Conservation (phyloP, 139 green algal species). For the Gonium pectorale region DNA sequence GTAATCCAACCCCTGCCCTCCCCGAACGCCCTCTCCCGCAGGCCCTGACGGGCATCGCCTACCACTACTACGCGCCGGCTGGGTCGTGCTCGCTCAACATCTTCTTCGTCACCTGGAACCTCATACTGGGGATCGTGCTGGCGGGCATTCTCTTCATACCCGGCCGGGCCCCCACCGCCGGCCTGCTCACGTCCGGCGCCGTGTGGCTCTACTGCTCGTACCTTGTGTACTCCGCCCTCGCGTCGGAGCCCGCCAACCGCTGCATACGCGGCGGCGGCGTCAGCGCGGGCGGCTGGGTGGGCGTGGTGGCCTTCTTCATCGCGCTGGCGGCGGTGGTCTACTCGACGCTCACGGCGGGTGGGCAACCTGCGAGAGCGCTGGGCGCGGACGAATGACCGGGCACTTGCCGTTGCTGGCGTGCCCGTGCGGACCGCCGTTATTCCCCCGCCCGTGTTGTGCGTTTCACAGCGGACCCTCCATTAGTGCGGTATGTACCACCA, state of each 20-base stretch:
- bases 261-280: constrained; percentile 51
- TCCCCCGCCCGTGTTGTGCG: no score
- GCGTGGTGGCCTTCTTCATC: constrained; percentile 67
- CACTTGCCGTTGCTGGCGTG: no score
- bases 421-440: no score
- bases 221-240: constrained; percentile 76
- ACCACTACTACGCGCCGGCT: constrained; percentile 76
- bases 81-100: constrained; percentile 76
- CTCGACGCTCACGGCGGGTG: constrained; percentile 55
- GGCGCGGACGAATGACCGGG: no score
- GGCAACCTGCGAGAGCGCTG: no score
- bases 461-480: no score
- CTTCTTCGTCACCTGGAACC: constrained; percentile 85
- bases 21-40: background rate
- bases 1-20: no score
- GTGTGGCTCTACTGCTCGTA: constrained; percentile 81
- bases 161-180: constrained; percentile 62
- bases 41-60: constrained; percentile 71
- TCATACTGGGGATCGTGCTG: constrained; percentile 76
- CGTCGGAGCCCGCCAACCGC: constrained; percentile 62
- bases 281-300: constrained; percentile 40
- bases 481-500: no score
- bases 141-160: constrained; percentile 73
- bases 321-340: constrained; percentile 64
- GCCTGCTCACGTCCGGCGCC: constrained; percentile 74